Conservation (phyloP, 306 rosid genomes). For the Cyamopsis tetragonoloba region DNA sequence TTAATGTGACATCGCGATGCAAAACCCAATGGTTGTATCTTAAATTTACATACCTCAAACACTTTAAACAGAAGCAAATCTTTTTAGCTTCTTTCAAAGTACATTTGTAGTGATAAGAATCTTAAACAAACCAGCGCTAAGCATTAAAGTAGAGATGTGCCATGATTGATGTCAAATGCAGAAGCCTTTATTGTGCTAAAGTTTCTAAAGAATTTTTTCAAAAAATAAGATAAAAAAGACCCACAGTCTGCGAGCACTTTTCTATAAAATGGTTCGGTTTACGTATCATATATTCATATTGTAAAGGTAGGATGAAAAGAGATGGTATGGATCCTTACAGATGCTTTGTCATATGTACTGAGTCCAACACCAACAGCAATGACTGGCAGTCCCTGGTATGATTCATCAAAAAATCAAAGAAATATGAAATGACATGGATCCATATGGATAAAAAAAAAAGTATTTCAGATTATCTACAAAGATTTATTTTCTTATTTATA, state of each 20-base stretch:
- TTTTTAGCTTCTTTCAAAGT: too few relatives aligned
- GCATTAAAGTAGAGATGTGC: constrained; percentile 1
- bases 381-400: constrained; percentile 80
- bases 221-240: not conserved
- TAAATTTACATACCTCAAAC: too few relatives aligned
- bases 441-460: too few relatives aligned
- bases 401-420: constrained; percentile 20
- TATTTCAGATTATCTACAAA: not conserved
- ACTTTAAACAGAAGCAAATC: too few relatives aligned
- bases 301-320: constrained; percentile 13
- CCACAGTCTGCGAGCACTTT: not conserved
- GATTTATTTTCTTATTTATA: not conserved
- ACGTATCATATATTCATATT: not conserved
- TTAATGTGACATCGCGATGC: too few relatives aligned
- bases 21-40: too few relatives aligned
- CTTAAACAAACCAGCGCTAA: too few relatives aligned
- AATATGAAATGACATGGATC: not conserved
- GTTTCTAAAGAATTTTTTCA: not conserved
- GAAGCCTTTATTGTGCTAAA: not conserved
- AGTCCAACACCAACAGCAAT: constrained; percentile 87
- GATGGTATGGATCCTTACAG: constrained; percentile 57
- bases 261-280: not conserved
- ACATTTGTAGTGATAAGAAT: too few relatives aligned
- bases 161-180: not conserved
- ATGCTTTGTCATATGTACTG: constrained; percentile 89